phyloP scores from a whole-genome alignment of 805 yeast genomes.

The Blastobotrys robertii region DNA sequence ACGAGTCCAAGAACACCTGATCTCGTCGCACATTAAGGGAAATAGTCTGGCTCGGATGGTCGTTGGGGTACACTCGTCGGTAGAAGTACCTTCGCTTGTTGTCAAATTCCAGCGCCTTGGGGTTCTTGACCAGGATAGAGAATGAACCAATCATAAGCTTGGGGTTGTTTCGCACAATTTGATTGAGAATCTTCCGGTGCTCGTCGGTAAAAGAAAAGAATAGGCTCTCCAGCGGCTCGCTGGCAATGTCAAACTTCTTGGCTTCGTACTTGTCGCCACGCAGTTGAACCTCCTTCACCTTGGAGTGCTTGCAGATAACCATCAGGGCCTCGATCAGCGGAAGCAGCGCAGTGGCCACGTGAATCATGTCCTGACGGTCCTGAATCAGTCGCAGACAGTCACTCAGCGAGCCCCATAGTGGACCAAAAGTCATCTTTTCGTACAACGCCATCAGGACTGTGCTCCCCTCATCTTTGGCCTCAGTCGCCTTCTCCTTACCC shows the following conservation, averaged over 20 bases:
- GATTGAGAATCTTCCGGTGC: slow-evolving; percentile 78
- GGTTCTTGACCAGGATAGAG: slow-evolving; percentile 76
- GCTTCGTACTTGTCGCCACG: slow-evolving; percentile 54
- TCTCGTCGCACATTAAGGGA: slow-evolving; percentile 70
- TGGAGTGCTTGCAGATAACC: slow-evolving; percentile 91
- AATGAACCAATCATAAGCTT: slow-evolving; percentile 95
- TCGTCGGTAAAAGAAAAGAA: slow-evolving; percentile 83
- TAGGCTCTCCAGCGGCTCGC: slow-evolving; percentile 65
- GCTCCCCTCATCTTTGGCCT: slow-evolving; percentile 9
- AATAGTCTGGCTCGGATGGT: slow-evolving; percentile 27
- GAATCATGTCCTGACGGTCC: slow-evolving; percentile 43
- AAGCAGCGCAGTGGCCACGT: slow-evolving; percentile 67
- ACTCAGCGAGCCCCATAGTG: slow-evolving; percentile 78
- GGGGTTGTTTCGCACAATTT: slow-evolving; percentile 85
- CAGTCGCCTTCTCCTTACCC: slow-evolving; percentile 8
- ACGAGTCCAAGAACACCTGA: slow-evolving; percentile 86
- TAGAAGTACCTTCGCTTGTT: slow-evolving; percentile 82
- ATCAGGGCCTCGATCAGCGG: slow-evolving; percentile 87
- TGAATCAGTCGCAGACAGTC: slow-evolving; percentile 58
- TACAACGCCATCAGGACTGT: slow-evolving; percentile 35
- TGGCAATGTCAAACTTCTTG: slow-evolving; percentile 50
- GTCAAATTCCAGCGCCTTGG: slow-evolving; percentile 86
- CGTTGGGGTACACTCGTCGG: slow-evolving; percentile 49
- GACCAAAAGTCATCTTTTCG: slow-evolving; percentile 57
- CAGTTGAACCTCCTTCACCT: slow-evolving; percentile 45